Evolutionary conservation across 371 early-diverging fungal species (phyloP).

Genomic region (Chytridium lagenaria): DNA sequence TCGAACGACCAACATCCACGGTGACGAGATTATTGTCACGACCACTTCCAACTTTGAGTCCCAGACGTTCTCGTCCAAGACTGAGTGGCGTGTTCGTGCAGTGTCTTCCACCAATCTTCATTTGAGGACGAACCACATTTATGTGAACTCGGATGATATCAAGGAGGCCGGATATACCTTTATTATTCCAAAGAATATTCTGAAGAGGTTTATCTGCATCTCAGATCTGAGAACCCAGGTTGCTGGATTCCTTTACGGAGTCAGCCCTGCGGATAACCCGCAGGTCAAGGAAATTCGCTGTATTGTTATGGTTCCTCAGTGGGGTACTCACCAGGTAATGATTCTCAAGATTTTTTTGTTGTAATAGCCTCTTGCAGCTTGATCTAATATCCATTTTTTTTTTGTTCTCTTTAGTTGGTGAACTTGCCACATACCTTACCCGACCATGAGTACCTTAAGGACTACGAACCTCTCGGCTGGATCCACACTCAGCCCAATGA

Average conservation of each 20-base stretch:
- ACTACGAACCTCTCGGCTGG: conserved; percentile 97
- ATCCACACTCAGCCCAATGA: conserved; percentile 97
- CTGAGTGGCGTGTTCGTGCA: conserved; percentile 98
- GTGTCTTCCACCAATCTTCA: conserved; percentile 94
- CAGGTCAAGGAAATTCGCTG: conserved; percentile 96
- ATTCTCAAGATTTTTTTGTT: background rate
- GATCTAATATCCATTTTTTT: no score
- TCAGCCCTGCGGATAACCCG: conserved; percentile 89
- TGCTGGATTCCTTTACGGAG: conserved; percentile 94
- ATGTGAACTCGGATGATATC: conserved; percentile 93
- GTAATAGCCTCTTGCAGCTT: background rate
- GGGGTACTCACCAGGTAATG: conserved; percentile 82
- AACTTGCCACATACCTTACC: conserved; percentile 89
- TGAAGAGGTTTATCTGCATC: conserved; percentile 94
- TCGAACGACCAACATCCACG: conserved; percentile 95
- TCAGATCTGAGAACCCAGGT: conserved; percentile 95
- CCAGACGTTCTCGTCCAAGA: conserved; percentile 96
- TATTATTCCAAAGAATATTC: conserved; percentile 95
- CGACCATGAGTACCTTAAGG: conserved; percentile 83
- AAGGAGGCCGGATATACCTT: conserved; percentile 92
- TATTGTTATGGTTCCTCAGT: conserved; percentile 96
- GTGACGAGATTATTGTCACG: conserved; percentile 97
- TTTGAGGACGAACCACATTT: conserved; percentile 94
- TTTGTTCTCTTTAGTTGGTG: conserved; percentile 82
- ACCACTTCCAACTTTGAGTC: conserved; percentile 97